Evolutionary conservation across 2,329 filamentous ascomycete species (phyloP).

Genomic region (Mycosphaerella sp.): DNA sequence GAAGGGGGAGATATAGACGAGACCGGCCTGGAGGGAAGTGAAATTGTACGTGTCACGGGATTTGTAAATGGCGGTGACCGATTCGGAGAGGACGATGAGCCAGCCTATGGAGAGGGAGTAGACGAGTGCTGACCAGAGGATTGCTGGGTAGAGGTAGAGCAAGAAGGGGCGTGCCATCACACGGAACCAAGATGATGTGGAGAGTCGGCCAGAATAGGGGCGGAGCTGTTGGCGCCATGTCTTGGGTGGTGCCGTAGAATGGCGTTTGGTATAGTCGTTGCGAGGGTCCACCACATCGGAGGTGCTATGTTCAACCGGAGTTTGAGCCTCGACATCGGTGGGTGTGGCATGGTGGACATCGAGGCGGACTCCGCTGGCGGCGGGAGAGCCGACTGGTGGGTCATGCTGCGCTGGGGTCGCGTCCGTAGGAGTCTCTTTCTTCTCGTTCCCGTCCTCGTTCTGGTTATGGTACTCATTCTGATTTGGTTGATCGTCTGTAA

Average conservation of each 20-base stretch:
- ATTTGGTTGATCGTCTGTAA: conserved; percentile 12
- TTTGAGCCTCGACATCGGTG: conserved; percentile 7
- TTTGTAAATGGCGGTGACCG: conserved; percentile 73
- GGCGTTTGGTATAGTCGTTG: conserved; percentile 60
- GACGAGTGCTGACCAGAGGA: conserved; percentile 79
- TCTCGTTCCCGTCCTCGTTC: conserved; percentile 10
- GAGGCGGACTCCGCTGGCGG: conserved; percentile 15
- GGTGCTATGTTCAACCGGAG: not conserved
- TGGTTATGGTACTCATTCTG: conserved; percentile 4
- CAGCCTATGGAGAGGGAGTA: conserved; percentile 88
- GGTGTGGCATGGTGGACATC: conserved; percentile 10
- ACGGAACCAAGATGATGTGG: conserved; percentile 70
- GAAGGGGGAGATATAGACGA: conserved; percentile 88
- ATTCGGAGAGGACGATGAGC: conserved; percentile 92
- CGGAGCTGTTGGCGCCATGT: conserved; percentile 69
- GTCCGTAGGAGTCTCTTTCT: conserved; percentile 3
- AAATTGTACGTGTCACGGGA: conserved; percentile 69
- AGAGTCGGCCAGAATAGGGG: conserved; percentile 71
- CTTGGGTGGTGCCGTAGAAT: conserved; percentile 60
- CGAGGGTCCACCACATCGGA: conserved; percentile 10
- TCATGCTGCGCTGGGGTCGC: conserved; percentile 9
- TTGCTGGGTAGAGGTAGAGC: conserved; percentile 77
- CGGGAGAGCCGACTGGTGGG: not conserved
- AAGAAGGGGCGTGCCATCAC: conserved; percentile 76
- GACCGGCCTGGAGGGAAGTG: conserved; percentile 68